Base-by-base conservation (phyloP, 441 rosid species). In the Populus hybrid region DNA sequence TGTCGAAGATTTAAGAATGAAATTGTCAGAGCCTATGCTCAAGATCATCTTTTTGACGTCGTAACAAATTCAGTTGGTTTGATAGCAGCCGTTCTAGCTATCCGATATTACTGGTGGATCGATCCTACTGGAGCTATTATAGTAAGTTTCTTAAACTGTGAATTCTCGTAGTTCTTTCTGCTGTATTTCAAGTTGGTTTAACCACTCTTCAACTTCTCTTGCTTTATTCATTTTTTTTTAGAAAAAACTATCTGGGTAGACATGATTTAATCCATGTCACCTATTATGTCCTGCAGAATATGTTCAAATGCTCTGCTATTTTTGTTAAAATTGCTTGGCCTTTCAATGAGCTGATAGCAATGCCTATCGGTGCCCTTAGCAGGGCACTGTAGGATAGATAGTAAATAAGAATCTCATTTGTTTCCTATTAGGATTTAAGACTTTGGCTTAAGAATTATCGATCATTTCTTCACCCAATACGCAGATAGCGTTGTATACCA, bases 41-140 rank as follows among this genome's bases (percentile, higher is more conserved):
- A 89, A 69, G 93, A 89, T 79, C 93, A 89, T 77, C 78, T 89
- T 74, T 89, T 86, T 10, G 91, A 88, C 57, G 91, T 88, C 23
- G 54, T 89, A 38, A 89, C 93, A 6, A 89, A 89, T 78, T 89
- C 90, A 0, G 64, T 85, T 12, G 91, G 91, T 69, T 68, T 86
- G 66, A 81, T 75, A 61, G 77, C 89, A 9, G 89, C 87, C n/a
- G 84, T 86, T 5, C 70, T 86, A 8, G 87, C 93, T 14, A 73
- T 88, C 74, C 77, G 67, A 68, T 77, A 80, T 82, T 10, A 20
- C 76, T 89, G 89, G 91, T 89, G 90, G 89, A 85, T 89, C 11
- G 93, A 89, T 77, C 91, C 90, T 5, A 61, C 78, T 2, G 91
- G 89, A 24, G 90, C 90, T 64, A 83, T 86, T 1, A 66, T 88